A percentile compares a stretch with the other conserved stretches of the same genome.
Conservation (phyloP, 1,284 basidiomycete species). For the Cystobasidium sp. region DNA sequence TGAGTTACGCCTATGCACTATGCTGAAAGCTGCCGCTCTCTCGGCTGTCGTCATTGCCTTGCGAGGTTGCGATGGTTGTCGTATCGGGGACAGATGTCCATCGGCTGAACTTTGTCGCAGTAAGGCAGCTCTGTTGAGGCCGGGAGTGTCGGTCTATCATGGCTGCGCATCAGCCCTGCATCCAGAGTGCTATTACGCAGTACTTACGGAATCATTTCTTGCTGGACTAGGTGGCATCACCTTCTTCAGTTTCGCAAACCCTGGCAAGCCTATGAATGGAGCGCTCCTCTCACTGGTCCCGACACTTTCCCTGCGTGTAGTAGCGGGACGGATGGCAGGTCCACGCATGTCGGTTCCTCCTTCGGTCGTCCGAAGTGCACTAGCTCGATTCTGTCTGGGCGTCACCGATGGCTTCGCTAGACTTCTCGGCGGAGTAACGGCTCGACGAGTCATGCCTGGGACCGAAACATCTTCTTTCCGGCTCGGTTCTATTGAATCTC, state of each 20-base stretch:
- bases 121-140: constrained; percentile 70
- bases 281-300: constrained; percentile 52
- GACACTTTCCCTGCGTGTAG: constrained; percentile 25
- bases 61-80: neutral
- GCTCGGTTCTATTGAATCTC: neutral
- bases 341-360: neutral
- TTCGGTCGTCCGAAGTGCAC: constrained; percentile 63
- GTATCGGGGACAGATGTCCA: constrained; percentile 5
- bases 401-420: constrained; percentile 65
- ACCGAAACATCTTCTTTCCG: neutral
- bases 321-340: constrained; percentile 13
- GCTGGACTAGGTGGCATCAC: neutral
- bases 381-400: constrained; percentile 74
- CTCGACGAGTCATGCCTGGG: constrained; percentile 7
- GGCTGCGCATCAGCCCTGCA: neutral
- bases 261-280: constrained; percentile 27
- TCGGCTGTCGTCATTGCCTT: constrained; percentile 11
- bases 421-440: constrained; percentile 45
- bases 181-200: too few species aligned
- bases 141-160: constrained; percentile 53
- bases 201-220: neutral
- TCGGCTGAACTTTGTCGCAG: constrained; percentile 58
- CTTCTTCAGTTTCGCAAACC: constrained; percentile 12
- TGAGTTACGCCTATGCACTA: constrained; percentile 1
- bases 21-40: constrained; percentile 3